Evolutionary conservation across 352 stramenopile species (phyloP).

Genomic region (Phytophthora crassamura): DNA sequence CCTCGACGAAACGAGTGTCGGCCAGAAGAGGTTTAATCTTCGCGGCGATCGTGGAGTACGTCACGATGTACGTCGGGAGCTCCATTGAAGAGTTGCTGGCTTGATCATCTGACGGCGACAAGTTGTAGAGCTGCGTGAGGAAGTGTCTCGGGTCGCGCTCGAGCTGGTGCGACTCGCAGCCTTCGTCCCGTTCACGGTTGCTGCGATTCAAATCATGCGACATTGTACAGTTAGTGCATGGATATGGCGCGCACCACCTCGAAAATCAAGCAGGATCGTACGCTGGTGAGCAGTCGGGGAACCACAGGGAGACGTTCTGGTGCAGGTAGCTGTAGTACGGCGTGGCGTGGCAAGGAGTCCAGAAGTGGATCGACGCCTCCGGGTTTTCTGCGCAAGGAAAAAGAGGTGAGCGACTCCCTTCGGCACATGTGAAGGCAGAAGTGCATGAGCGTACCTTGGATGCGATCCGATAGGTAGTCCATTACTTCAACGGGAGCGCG

Average conservation of each 20-base stretch:
- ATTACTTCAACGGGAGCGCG: slow-evolving; percentile 81
- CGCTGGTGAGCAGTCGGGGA: slow-evolving; percentile 82
- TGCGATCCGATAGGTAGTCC: slow-evolving; percentile 68
- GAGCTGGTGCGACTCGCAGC: slow-evolving; percentile 74
- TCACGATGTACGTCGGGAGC: slow-evolving; percentile 71
- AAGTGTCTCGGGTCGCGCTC: slow-evolving; percentile 61
- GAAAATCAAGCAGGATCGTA: slow-evolving; percentile 37
- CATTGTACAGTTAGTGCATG: slow-evolving; percentile 2
- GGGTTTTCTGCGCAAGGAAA: slow-evolving; percentile 33
- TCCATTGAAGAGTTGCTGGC: slow-evolving; percentile 29
- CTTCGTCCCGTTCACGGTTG: slow-evolving; percentile 62
- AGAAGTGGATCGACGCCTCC: slow-evolving; percentile 79
- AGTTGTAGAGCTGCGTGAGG: slow-evolving; percentile 60
- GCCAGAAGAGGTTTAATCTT: slow-evolving; percentile 60
- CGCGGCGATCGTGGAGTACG: slow-evolving; percentile 60
- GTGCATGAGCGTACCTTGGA: slow-evolving; percentile 49
- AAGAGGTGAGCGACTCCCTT: neutral
- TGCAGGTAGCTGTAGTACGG: slow-evolving; percentile 91
- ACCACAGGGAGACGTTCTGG: slow-evolving; percentile 86
- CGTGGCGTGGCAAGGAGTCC: slow-evolving; percentile 85
- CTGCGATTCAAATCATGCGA: slow-evolving; percentile 32
- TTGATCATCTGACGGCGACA: slow-evolving; percentile 34
- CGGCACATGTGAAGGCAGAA: neutral
- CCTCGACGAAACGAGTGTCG: slow-evolving; percentile 55
- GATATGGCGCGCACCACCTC: neutral